A percentile compares a stretch with the other conserved stretches of the same genome.
These are phyloP conservation scores for Isatis lusitanica DNA, from an alignment of 441 rosid genomes.

Conservation along the genomic window DNA sequence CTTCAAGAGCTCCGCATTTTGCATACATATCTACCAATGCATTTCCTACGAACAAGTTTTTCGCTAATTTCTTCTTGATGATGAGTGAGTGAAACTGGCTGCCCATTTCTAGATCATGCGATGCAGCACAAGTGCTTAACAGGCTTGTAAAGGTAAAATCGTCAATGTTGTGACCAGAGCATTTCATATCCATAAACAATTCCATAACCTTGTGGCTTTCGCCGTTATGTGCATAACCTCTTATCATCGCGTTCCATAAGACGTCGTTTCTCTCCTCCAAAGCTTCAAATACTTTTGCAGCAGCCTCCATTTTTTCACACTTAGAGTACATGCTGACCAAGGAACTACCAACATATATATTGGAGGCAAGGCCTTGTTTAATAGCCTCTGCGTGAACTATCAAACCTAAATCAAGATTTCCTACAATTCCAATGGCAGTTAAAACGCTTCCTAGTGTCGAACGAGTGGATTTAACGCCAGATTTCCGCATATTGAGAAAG, in stretches of 20 bases:
- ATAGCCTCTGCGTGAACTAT: conserved; percentile 83
- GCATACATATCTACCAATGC: conserved; percentile 95
- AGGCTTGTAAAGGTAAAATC: conserved; percentile 83
- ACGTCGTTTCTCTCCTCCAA: conserved; percentile 71
- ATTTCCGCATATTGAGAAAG: conserved; percentile 63
- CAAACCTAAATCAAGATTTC: conserved; percentile 59
- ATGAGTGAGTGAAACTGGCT: conserved; percentile 68
- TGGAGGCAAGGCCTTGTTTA: conserved; percentile 73
- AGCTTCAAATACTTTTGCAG: conserved; percentile 61
- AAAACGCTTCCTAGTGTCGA: conserved; percentile 87
- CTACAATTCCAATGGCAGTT: conserved; percentile 64
- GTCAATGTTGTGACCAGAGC: conserved; percentile 61
- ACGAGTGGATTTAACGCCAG: conserved; percentile 66
- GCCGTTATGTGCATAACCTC: conserved; percentile 80
- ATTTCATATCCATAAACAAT: conserved; percentile 63
- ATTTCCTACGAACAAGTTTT: conserved; percentile 77
- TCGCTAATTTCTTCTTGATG: conserved; percentile 55
- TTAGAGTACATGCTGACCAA: conserved; percentile 79
- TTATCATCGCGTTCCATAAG: conserved; percentile 89
- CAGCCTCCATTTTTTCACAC: conserved; percentile 66
- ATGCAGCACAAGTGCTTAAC: conserved; percentile 77
- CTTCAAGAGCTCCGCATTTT: conserved; percentile 68
- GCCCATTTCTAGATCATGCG: conserved; percentile 56
- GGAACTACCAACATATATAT: conserved; percentile 85
- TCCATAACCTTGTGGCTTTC: conserved; percentile 52